Base-by-base conservation (phyloP, 2,329 filamentous ascomycete genomes). In the Mycosphaerella arachidis region DNA sequence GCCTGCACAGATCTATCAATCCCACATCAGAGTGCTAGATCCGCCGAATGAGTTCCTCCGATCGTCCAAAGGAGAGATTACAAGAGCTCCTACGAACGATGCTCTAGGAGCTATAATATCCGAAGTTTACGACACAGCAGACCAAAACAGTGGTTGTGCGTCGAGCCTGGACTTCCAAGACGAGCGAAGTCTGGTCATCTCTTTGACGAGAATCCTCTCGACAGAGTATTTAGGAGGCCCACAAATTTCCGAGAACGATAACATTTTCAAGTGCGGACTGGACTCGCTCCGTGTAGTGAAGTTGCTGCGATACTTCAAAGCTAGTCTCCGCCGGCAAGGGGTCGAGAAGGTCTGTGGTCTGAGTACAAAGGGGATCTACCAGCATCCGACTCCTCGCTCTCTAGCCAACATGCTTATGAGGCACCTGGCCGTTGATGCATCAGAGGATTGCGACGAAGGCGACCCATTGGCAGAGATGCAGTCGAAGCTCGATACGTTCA, bases 1-100 rank as follows among this genome's bases (percentile, higher is more conserved):
- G n/a, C 77, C 80, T 63, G 75, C 73, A 4, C 75, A 77, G 46
- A 68, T 83, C 1, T 72, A 73, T 53, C 75, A 73, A 59, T 73
- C 74, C 31, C 78, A 75, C 56, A 73, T 82, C 31, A 68, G 75
- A 0, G 70, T 82, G n/a, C 30, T 56, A 7, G 54, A 60, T 50
- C 29, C 46, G 30, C 13, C 51, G 6, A 27, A 58, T 10, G 16
- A 54, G 1, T 64, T 64, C 43, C 53, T 62, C 4, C 33, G 62
- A n/a, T 64, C 62, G 1, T 40, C 57, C 6, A 62, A 64, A 43
- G 62, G 60, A 5, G 62, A 62, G 18, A 43, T 62, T 5, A 57
- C 46, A 31, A 54, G 60, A n/a, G 52, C 51, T 10, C 57, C 57
- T 13, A 62, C 60, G 1, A 52, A 60, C 18, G 53, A 50, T 27